Evolutionary conservation across 2,329 filamentous ascomycete genomes (phyloP), one percentile per base, ranked within the genome.

Genomic region (Fusarium penzigii): DNA sequence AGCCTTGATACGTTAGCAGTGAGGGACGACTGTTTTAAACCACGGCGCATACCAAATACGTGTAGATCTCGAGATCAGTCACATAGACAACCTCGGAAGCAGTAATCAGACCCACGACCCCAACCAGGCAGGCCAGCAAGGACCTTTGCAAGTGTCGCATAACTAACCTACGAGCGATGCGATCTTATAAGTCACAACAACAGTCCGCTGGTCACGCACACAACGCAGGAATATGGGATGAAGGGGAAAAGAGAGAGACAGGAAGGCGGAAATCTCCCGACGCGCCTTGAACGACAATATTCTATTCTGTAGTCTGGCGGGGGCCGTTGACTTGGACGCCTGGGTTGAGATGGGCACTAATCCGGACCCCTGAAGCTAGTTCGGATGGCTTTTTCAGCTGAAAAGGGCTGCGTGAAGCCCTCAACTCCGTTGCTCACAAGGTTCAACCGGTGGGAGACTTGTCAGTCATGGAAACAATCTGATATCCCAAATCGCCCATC

Each of bases 41-140:
- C 20, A 6, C 39, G 29, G 20, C 39, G 51, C 2, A 16, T 69
- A 78, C 75, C 61, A 79, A 61, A 8, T 70, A 59, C 12, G 71
- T 72, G 57, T 67, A 79, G 40, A 77, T 69, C 8, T 67, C 57
- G 3, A 79, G 67, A 42, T 78, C 77, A 0, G 75, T 78, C 55
- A 78, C 71, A 49, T 77, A 78, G 25, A 71, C 71, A n/a, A 76
- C 56, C 20, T 67, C 62, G 17, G 55, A 53, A 16, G 58, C 59
- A 29, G 25, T 17, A 17, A 51, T 44, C 42, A 55, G 42, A 39
- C 45, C 32, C 17, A 48, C 44, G 40, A 62, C 46, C 17, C 42
- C 43, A 9, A 44, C 29, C 16, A 61, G 32, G 7, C 17, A 13
- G 50, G 44, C 44, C 52, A 49, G 43, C 25, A 29, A 53, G 32